A percentile compares a stretch with the other conserved stretches of the same genome.
Evolutionary conservation across 2,329 filamentous ascomycete genomes (phyloP).

Genomic region (Mycosphaerella sp.): DNA sequence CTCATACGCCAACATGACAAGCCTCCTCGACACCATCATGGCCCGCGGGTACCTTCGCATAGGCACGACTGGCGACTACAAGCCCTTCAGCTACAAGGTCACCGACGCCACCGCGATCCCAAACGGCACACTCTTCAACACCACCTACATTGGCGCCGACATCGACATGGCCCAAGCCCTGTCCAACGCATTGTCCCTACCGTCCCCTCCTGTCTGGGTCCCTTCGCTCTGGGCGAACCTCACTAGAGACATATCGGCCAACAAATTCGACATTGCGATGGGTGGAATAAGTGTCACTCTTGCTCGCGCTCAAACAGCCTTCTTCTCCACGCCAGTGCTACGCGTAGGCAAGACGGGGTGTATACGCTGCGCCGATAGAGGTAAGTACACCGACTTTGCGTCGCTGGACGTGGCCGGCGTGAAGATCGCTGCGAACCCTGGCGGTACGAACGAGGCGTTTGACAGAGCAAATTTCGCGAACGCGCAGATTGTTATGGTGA

Average conservation of each 20-base stretch:
- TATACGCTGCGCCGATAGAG: background rate
- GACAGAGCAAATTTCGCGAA: background rate
- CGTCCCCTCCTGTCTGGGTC: background rate
- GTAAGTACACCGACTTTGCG: background rate
- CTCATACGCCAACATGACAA: background rate
- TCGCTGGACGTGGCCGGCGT: background rate
- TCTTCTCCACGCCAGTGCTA: constrained; percentile 5
- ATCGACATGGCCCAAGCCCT: constrained; percentile 7
- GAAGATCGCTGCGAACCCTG: constrained; percentile 4
- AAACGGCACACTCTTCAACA: constrained; percentile 4
- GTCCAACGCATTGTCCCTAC: constrained; percentile 6
- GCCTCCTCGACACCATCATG: background rate
- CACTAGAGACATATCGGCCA: background rate
- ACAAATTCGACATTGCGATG: constrained; percentile 7
- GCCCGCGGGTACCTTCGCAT: constrained; percentile 4
- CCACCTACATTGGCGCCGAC: constrained; percentile 4
- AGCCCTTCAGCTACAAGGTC: constrained; percentile 4
- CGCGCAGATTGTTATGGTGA: constrained; percentile 5
- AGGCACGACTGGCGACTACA: constrained; percentile 7
- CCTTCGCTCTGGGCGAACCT: constrained; percentile 4
- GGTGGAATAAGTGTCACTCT: constrained; percentile 6
- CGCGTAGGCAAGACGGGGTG: constrained; percentile 8
- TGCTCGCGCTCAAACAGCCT: background rate
- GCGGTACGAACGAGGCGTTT: constrained; percentile 6
- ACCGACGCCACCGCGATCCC: background rate